phyloP scores from a whole-genome alignment of 768 basidiomycete genomes.

The Pulveroboletus ravenelii region DNA sequence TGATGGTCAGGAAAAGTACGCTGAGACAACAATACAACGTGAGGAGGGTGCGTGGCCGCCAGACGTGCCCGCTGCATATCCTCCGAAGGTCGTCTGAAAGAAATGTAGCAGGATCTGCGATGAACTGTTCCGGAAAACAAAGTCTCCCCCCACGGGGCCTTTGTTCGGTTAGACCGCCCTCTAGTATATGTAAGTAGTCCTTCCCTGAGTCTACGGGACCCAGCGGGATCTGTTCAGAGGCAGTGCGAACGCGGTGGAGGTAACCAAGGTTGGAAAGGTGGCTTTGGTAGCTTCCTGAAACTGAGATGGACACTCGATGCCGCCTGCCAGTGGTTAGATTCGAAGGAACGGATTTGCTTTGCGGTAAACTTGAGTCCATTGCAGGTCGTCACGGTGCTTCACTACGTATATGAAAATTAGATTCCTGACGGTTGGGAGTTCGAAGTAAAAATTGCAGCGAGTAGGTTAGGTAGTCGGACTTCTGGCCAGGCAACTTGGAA shows the following conservation, averaged over 20 bases:
- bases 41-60: constrained; percentile 31
- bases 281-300: constrained; percentile 42
- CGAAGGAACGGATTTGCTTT: constrained; percentile 26
- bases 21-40: constrained; percentile 40
- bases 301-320: constrained; percentile 24
- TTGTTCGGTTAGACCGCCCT: constrained; percentile 15
- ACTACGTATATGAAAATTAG: background rate
- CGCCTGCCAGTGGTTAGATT: constrained; percentile 14
- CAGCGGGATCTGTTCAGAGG: constrained; percentile 21
- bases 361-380: constrained; percentile 18
- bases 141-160: constrained; percentile 15
- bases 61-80: constrained; percentile 20
- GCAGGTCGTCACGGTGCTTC: background rate
- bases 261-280: constrained; percentile 42
- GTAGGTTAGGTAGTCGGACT: background rate
- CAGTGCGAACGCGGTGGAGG: constrained; percentile 35
- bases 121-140: constrained; percentile 26
- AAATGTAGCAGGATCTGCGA: constrained; percentile 21
- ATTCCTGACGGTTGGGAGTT: too few species aligned
- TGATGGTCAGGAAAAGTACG: constrained; percentile 35
- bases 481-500: constrained; percentile 1
- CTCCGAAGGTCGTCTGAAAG: constrained; percentile 24
- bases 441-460: background rate
- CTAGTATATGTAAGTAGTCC: constrained; percentile 13
- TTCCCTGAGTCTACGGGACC: background rate